phyloP scores from a whole-genome alignment of 108 stramenopile genomes.

The Pseudonitzschia multiseries region DNA sequence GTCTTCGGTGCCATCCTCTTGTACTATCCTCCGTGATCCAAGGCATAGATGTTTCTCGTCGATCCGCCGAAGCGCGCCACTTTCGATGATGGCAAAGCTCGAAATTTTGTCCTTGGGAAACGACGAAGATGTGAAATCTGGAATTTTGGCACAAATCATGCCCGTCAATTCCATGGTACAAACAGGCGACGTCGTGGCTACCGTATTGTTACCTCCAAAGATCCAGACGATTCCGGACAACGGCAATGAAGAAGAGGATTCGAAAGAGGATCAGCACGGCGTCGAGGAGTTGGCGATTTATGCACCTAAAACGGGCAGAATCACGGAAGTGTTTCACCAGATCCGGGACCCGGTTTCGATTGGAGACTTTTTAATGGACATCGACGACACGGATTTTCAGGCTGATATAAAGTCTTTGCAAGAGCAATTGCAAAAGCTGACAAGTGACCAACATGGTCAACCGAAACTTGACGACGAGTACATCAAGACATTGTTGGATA shows the following conservation, averaged over 20 bases:
- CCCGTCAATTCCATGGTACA: constrained; percentile 16
- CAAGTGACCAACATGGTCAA: background rate
- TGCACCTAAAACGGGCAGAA: constrained; percentile 19
- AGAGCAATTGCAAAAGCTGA: constrained; percentile 10
- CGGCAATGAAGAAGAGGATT: background rate
- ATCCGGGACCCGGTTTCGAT: constrained; percentile 5
- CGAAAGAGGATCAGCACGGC: constrained; percentile 6
- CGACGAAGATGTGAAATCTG: background rate
- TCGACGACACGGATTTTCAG: constrained; percentile 8
- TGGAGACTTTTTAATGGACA: constrained; percentile 23
- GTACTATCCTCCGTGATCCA: background rate
- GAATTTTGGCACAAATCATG: constrained; percentile 18
- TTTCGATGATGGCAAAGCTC: constrained; percentile 19
- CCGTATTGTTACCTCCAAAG: background rate
- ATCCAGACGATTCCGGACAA: background rate
- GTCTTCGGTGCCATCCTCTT: background rate
- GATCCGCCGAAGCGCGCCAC: background rate
- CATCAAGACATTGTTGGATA: constrained; percentile 14
- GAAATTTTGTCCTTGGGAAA: constrained; percentile 16
- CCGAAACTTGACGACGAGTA: background rate
- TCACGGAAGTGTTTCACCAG: constrained; percentile 11
- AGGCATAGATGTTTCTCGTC: background rate
- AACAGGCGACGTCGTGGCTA: constrained; percentile 20
- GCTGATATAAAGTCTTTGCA: constrained; percentile 18
- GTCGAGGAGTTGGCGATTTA: background rate